Percentiles rank a stretch among this genome's conserved stretches.
Evolutionary conservation across 1,139 yeast species (phyloP).

Genomic region (Yamadazyma spencermartinsiae): DNA sequence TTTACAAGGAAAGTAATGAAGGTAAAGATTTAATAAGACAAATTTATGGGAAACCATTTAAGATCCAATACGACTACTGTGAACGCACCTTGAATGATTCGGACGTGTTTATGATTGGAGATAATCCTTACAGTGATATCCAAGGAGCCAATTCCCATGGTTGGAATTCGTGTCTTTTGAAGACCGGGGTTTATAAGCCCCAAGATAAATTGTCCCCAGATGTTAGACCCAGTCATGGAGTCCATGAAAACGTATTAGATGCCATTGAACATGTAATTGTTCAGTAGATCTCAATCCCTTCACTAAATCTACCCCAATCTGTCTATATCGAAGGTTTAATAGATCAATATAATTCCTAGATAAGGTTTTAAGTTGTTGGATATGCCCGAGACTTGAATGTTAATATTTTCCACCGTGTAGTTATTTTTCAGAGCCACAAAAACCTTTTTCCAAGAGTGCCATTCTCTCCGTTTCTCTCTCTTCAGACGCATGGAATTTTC

Average conservation of each 20-base stretch:
- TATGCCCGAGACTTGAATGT: too few species aligned
- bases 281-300: background rate
- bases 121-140: conserved; percentile 91
- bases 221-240: conserved; percentile 38
- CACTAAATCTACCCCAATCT: background rate
- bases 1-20: conserved; percentile 57
- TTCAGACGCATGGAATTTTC: too few species aligned
- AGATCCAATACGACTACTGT: conserved; percentile 81
- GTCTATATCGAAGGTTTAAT: background rate
- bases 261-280: conserved; percentile 39
- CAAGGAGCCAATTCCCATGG: conserved; percentile 85
- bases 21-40: conserved; percentile 47
- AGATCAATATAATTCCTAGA: background rate
- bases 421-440: too few species aligned
- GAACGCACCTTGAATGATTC: conserved; percentile 16
- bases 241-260: conserved; percentile 48
- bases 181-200: conserved; percentile 84
- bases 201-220: conserved; percentile 42
- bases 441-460: too few species aligned
- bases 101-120: conserved; percentile 89
- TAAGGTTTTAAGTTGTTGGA: too few species aligned
- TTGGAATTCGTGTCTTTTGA: conserved; percentile 82
- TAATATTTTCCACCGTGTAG: too few species aligned
- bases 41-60: conserved; percentile 83
- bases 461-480: too few species aligned